Evolutionary conservation across 2,329 filamentous ascomycete species (phyloP), one percentile per base, ranked within the genome.

Genomic region (Leptographium flavum): DNA sequence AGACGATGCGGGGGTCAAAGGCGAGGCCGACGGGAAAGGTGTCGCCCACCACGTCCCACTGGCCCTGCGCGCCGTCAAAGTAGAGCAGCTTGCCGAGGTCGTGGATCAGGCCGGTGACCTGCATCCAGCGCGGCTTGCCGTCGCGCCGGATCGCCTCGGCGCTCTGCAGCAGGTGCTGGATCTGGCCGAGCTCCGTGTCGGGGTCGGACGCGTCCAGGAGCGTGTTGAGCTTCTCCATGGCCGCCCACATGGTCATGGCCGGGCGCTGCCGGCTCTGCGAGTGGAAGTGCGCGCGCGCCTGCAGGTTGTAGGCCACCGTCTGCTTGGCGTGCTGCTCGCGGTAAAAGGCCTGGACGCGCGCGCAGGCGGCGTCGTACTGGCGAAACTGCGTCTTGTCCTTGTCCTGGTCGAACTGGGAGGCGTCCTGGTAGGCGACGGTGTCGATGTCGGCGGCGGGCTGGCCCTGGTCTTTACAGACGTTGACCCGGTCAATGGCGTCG

Each of bases 41-140:
- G 62, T 88, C 83, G 47, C 87, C 87, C 23, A 94, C 87, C 3
- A 94, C 87, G 57, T 93, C 87, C 87, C 87, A 94, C 65, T 94
- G 87, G 43, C 87, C 87, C 56, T 81, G 68, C n/a, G 83, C 85
- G 49, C 77, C 83, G 65, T 83, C 83, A 66, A 87, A 84, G 69
- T 80, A 84, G 51, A 87, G 74, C 11, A 88, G 73, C 65, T 87
- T 88, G 60, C 83, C 83, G 1, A 87, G 70, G 58, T 87, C 83
- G 63, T 88, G 83, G 60, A 87, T 81, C 22, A 88, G 70, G 7
- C 83, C 83, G 0, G 78, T 81, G 25, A 87, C 64, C 65, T 87
- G 81, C 79, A 87, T 86, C 83, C 83, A 87, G 53, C 81, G 73
- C 9, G 83, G 83, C 68, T 85, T 84, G 58, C 82, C 81, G 60